phyloP scores from a whole-genome alignment of 306 rosid genomes.

The Vigna hirtella region DNA sequence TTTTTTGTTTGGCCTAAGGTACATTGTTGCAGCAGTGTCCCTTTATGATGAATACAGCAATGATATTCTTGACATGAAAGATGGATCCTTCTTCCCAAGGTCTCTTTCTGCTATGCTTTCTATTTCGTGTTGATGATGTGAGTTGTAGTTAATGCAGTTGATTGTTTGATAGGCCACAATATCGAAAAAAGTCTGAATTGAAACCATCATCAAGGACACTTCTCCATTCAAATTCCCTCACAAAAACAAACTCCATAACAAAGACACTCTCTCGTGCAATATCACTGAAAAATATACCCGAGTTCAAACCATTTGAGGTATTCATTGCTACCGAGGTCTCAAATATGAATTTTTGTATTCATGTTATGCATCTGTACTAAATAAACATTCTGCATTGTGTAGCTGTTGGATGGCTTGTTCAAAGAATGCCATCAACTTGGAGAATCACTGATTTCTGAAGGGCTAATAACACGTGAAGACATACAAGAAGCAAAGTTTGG shows the following conservation, averaged over 20 bases:
- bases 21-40: constrained; percentile 71
- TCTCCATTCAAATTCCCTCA: constrained; percentile 52
- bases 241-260: constrained; percentile 54
- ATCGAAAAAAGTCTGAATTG: constrained; percentile 52
- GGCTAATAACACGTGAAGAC: constrained; percentile 69
- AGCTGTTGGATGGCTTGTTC: constrained; percentile 77
- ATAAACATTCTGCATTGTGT: constrained; percentile 38
- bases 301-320: constrained; percentile 82
- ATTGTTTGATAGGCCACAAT: constrained; percentile 55
- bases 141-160: constrained; percentile 2
- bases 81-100: constrained; percentile 95
- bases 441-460: constrained; percentile 70
- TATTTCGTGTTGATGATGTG: background rate
- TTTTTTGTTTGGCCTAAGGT: constrained; percentile 69
- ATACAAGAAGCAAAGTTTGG: constrained; percentile 68
- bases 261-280: constrained; percentile 51
- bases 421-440: constrained; percentile 62
- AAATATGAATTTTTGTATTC: background rate
- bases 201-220: background rate
- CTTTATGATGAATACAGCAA: constrained; percentile 92
- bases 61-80: constrained; percentile 84
- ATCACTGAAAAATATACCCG: constrained; percentile 61
- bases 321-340: background rate
- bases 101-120: constrained; percentile 42
- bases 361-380: constrained; percentile 38